Conservation (phyloP, 306 rosid species). For the Quercus cerris region DNA sequence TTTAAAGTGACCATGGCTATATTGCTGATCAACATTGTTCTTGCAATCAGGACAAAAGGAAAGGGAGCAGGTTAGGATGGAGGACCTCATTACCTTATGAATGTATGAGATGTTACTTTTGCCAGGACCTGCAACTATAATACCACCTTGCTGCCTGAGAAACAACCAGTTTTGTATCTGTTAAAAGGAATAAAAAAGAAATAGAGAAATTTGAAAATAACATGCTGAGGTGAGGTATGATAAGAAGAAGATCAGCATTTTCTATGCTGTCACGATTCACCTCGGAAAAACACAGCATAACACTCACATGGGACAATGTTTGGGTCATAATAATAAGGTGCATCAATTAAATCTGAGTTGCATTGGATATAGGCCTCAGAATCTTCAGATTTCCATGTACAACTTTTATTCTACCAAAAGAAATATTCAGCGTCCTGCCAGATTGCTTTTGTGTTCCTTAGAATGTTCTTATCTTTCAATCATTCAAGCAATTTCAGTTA, state of each 20-base stretch:
- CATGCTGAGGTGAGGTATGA: not conserved
- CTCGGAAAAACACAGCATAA: not conserved
- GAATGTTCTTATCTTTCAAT: not conserved
- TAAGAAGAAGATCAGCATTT: not conserved
- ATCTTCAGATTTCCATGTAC: not conserved
- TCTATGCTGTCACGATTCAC: not conserved
- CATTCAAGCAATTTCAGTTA: not conserved
- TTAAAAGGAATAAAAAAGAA: not conserved
- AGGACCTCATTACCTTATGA: slow-evolving; percentile 53
- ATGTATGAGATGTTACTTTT: slow-evolving; percentile 71
- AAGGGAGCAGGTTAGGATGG: not conserved
- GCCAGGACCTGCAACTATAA: slow-evolving; percentile 92
- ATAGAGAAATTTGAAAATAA: not conserved
- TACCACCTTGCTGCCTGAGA: slow-evolving; percentile 94
- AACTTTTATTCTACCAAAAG: not conserved
- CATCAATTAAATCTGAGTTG: not conserved
- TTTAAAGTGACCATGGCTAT: not conserved
- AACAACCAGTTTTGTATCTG: slow-evolving; percentile 2
- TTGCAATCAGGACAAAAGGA: not conserved
- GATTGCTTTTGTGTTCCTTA: not conserved
- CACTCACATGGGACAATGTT: not conserved
- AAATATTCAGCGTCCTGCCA: not conserved
- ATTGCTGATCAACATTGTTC: not conserved
- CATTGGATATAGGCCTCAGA: not conserved
- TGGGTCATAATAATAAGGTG: not conserved